Evolutionary conservation across 2,329 filamentous ascomycete genomes (phyloP).

Genomic region (Fonsecaea monophora): DNA sequence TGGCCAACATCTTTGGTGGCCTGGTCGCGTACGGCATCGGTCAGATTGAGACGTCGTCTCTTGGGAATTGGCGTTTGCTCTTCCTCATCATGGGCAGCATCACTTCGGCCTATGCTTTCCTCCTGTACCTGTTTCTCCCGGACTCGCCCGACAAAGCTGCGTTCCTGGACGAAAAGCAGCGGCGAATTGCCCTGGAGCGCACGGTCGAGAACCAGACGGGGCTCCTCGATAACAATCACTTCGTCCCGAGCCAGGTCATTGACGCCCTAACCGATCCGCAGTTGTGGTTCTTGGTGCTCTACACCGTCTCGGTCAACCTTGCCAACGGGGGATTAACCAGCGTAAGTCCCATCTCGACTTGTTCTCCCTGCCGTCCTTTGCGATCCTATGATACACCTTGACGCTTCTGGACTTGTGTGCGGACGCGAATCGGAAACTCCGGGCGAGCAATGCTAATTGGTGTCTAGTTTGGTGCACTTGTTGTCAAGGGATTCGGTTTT

Average conservation of each 20-base stretch:
- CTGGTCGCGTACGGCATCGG: conserved; percentile 53
- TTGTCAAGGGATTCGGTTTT: conserved; percentile 49
- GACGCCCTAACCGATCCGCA: conserved; percentile 62
- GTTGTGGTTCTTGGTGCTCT: conserved; percentile 64
- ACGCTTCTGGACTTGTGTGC: background rate
- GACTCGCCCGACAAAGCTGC: conserved; percentile 54
- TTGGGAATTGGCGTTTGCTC: conserved; percentile 58
- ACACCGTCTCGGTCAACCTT: conserved; percentile 61
- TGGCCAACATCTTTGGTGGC: conserved; percentile 52
- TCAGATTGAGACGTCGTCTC: conserved; percentile 42
- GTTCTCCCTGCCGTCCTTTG: conserved; percentile 15
- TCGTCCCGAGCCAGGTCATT: conserved; percentile 54
- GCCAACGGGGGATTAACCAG: conserved; percentile 63
- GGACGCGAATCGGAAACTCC: background rate
- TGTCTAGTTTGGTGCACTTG: conserved; percentile 46
- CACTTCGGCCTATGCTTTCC: conserved; percentile 41
- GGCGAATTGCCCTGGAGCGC: conserved; percentile 59
- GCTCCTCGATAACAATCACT: conserved; percentile 58
- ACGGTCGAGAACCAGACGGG: conserved; percentile 61
- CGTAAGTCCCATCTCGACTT: conserved; percentile 45
- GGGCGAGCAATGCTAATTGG: conserved; percentile 1
- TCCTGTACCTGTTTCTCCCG: conserved; percentile 54
- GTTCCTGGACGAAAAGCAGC: conserved; percentile 51
- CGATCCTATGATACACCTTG: conserved; percentile 36
- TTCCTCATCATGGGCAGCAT: conserved; percentile 56